Conservation (phyloP, 164 flowering plant species). For the Kingdonia uniflora region DNA sequence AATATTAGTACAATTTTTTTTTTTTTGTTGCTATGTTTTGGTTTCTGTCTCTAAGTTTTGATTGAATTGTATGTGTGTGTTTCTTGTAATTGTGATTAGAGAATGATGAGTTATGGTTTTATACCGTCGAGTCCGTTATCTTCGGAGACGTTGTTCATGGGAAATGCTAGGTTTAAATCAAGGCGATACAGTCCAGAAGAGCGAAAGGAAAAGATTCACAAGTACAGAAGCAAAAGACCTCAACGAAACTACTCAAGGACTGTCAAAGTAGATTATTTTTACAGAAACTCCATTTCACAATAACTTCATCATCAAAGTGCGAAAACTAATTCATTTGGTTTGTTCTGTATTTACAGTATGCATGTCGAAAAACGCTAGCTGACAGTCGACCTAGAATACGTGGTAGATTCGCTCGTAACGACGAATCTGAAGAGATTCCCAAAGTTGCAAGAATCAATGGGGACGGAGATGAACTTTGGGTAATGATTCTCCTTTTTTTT, state of each 20-base stretch:
- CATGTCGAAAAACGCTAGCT: conserved; percentile 81
- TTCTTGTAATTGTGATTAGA: not conserved
- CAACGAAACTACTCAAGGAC: conserved; percentile 76
- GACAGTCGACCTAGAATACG: conserved; percentile 78
- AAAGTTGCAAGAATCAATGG: conserved; percentile 25
- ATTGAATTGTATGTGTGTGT: not conserved
- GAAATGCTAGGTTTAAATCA: conserved; percentile 37
- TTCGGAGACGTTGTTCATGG: conserved; percentile 26
- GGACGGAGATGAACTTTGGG: conserved; percentile 63
- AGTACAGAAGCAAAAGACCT: conserved; percentile 64
- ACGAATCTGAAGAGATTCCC: conserved; percentile 46
- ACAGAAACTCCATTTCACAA: not conserved
- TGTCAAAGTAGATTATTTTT: conserved; percentile 44
- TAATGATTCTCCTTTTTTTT: conserved; percentile 11
- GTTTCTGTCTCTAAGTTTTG: not conserved
- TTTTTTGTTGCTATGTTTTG: not conserved
- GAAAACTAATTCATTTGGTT: not conserved
- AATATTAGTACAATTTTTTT: not conserved
- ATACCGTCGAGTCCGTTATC: conserved; percentile 29
- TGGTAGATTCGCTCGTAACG: conserved; percentile 80
- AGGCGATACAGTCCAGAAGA: conserved; percentile 68
- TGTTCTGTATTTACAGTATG: conserved; percentile 34
- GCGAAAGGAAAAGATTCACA: conserved; percentile 54
- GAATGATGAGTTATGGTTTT: not conserved
- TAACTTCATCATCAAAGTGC: not conserved